phyloP scores from a whole-genome alignment of 345 rosid species.

The Boechera stricta region DNA sequence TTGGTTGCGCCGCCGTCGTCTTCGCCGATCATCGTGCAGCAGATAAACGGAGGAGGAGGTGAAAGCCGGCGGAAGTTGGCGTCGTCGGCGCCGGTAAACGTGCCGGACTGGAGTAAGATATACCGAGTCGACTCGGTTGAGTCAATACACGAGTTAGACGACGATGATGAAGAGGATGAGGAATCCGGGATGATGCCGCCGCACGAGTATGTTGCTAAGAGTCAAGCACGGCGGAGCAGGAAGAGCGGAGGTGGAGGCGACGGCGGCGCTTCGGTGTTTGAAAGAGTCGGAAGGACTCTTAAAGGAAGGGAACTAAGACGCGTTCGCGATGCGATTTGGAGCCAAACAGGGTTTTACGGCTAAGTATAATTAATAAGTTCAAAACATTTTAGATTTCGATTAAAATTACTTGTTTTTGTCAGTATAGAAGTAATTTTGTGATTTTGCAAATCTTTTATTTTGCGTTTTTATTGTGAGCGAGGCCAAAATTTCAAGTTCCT shows the following conservation, averaged over 20 bases:
- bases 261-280: constrained; percentile 69
- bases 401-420: constrained; percentile 38
- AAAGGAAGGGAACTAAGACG: constrained; percentile 95
- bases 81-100: constrained; percentile 85
- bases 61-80: constrained; percentile 35
- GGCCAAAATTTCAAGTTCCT: constrained; percentile 25
- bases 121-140: constrained; percentile 78
- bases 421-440: constrained; percentile 37
- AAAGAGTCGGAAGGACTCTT: constrained; percentile 90
- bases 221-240: constrained; percentile 58
- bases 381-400: constrained; percentile 14
- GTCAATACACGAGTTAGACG: constrained; percentile 70
- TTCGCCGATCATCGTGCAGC: constrained; percentile 69
- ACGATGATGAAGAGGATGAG: constrained; percentile 56
- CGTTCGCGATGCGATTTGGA: constrained; percentile 96
- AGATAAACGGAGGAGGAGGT: constrained; percentile 51
- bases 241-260: constrained; percentile 28
- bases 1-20: constrained; percentile 33
- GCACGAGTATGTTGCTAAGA: constrained; percentile 88
- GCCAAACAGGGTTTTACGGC: constrained; percentile 82
- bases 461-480: background rate
- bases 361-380: constrained; percentile 29
- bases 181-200: constrained; percentile 78
- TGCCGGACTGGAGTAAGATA: constrained; percentile 95
- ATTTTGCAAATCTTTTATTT: background rate